Conservation (phyloP, 768 basidiomycete genomes). For the Exsudoporus frostii region DNA sequence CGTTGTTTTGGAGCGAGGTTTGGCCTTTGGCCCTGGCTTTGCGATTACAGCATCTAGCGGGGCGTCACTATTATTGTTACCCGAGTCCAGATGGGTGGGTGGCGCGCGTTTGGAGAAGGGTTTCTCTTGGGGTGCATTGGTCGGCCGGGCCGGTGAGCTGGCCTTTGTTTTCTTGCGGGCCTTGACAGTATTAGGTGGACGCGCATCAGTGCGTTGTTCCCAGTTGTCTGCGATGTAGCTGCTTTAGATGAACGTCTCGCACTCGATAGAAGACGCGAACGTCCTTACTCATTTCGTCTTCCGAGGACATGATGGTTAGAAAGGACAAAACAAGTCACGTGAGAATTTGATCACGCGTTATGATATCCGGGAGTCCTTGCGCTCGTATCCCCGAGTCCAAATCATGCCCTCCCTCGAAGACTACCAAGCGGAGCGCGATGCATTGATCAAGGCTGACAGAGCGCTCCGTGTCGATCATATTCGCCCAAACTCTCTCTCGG, state of each 20-base stretch:
- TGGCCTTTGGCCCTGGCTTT: slow-evolving; percentile 16
- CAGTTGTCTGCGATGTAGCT: slow-evolving; percentile 23
- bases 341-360: not conserved
- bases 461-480: slow-evolving; percentile 48
- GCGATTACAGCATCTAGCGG: not conserved
- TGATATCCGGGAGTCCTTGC: not conserved
- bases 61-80: not conserved
- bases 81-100: not conserved
- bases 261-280: not conserved
- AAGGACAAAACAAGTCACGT: slow-evolving; percentile 8
- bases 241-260: slow-evolving; percentile 24
- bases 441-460: slow-evolving; percentile 41
- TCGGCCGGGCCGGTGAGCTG: slow-evolving; percentile 10
- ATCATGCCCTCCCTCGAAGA: slow-evolving; percentile 14
- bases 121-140: slow-evolving; percentile 12
- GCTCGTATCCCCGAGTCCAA: no score
- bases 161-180: slow-evolving; percentile 22
- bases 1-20: slow-evolving; percentile 13
- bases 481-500: slow-evolving; percentile 33
- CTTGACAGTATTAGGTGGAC: slow-evolving; percentile 8
- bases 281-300: slow-evolving; percentile 32
- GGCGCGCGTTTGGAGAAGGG: slow-evolving; percentile 14
- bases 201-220: slow-evolving; percentile 12
- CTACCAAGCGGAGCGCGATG: slow-evolving; percentile 26
- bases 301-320: slow-evolving; percentile 28